These are phyloP conservation scores for Scheffersomyces ergatensis DNA, from an alignment of 805 yeast species.

Conservation along the genomic window DNA sequence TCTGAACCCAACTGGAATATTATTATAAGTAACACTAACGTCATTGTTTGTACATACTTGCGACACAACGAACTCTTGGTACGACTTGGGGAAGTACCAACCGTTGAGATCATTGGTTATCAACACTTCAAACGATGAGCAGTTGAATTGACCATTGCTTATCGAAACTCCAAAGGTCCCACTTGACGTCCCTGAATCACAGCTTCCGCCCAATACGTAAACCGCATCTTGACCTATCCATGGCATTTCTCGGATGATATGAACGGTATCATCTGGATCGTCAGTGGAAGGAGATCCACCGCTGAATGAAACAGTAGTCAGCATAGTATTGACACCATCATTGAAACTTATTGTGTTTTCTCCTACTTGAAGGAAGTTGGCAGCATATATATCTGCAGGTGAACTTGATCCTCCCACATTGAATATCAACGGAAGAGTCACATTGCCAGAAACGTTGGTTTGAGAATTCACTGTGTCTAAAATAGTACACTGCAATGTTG, in stretches of 20 bases:
- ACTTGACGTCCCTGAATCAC: slow-evolving; percentile 4
- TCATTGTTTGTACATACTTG: slow-evolving; percentile 9
- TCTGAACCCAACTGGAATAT: slow-evolving; percentile 24
- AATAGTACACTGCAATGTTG: slow-evolving; percentile 11
- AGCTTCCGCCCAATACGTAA: slow-evolving; percentile 8
- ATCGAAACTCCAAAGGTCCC: slow-evolving; percentile 4
- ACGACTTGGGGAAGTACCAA: background rate
- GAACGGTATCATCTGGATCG: background rate
- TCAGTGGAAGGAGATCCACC: background rate
- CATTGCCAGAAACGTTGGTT: slow-evolving; percentile 8
- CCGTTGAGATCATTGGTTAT: slow-evolving; percentile 3
- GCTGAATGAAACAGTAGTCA: background rate
- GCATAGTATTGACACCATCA: slow-evolving; percentile 4
- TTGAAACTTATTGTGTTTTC: slow-evolving; percentile 11
- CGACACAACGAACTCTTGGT: background rate
- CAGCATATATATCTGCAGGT: slow-evolving; percentile 10
- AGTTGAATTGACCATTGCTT: slow-evolving; percentile 3
- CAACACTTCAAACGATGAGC: slow-evolving; percentile 1
- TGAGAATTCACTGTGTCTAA: slow-evolving; percentile 1
- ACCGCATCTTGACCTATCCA: slow-evolving; percentile 3
- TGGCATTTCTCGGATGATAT: background rate
- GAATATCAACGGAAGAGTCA: slow-evolving; percentile 14
- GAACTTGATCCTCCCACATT: slow-evolving; percentile 11
- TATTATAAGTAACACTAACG: slow-evolving; percentile 10
- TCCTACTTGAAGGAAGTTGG: slow-evolving; percentile 10